Evolutionary conservation across 495 filamentous ascomycete genomes (phyloP), one percentile per base, ranked within the genome.

Genomic region (Neurospora tetrasperma): DNA sequence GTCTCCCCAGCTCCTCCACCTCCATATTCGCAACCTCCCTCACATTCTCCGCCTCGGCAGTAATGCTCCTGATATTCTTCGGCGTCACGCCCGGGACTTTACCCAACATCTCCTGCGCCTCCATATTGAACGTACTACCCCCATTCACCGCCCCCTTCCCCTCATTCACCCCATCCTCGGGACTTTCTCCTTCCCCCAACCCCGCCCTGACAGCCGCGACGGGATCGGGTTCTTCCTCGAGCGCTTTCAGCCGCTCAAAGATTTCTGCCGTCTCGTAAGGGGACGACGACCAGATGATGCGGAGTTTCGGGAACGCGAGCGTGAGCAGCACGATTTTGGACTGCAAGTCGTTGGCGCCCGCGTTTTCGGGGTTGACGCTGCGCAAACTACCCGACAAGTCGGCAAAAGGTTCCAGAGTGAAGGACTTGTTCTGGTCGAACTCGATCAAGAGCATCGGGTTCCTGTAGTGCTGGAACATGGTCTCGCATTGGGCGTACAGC

Each of bases 231-330:
- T 99, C 96, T 5, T 90, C 85, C 74, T 92, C 89, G 72, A 92
- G 89, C 76, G 93, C 92, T 84, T 99, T 99, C 31, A 99, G 85
- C 76, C 94, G 91, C 44, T 93, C 90, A 80, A 98, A 98, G 74
- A 99, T 98, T 83, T 97, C 94, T 6, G 96, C 96, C 2, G 96
- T 98, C 80, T 99, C 95, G 79, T 97, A 98, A 0, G 96, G 95
- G 20, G 89, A 93, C 0, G 89, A 92, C 10, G 92, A 95, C 96
- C 96, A 99, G 74, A 99, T 94, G 70, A 99, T 90, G 71, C 91
- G 90, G 39, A 99, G 86, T 9, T 88, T 87, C 4, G 96, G 96
- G 77, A 98, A 99, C 0, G 96, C 94, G 41, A 98, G 89, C 1
- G 94, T 97, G 7, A 99, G 87, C 27, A 99, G 86, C 18, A 98